A percentile compares a stretch with the other conserved stretches of the same genome.
Conservation (phyloP, 2,329 filamentous ascomycete genomes). For the Fusarium bactridioides region DNA sequence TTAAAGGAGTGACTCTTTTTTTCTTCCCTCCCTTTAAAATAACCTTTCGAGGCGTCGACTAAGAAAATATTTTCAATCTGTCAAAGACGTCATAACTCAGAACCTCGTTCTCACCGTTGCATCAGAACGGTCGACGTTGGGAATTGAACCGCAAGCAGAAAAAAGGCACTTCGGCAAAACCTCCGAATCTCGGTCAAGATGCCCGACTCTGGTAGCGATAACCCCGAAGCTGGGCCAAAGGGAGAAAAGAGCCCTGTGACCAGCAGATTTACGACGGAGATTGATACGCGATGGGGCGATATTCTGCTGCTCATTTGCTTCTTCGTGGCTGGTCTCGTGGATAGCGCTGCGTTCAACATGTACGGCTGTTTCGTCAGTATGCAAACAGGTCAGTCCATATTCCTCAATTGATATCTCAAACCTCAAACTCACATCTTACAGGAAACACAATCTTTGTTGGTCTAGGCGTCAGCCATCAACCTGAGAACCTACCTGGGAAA, state of each 20-base stretch:
- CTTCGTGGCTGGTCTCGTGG: slow-evolving; percentile 39
- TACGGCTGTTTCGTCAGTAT: slow-evolving; percentile 44
- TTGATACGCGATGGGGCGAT: slow-evolving; percentile 38
- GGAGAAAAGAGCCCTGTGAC: background rate
- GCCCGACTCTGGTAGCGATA: slow-evolving; percentile 29
- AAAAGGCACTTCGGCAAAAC: background rate
- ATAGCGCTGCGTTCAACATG: slow-evolving; percentile 42
- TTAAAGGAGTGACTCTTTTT: slow-evolving; percentile 11
- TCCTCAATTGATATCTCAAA: background rate
- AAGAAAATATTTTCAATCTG: background rate
- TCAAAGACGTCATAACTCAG: background rate
- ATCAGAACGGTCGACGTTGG: background rate
- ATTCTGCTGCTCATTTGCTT: slow-evolving; percentile 37
- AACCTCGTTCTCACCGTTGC: background rate
- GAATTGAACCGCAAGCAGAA: background rate
- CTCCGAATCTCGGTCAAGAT: slow-evolving; percentile 10
- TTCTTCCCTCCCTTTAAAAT: background rate
- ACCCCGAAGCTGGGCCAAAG: slow-evolving; percentile 25
- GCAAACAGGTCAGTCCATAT: slow-evolving; percentile 36
- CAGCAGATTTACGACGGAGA: slow-evolving; percentile 28
- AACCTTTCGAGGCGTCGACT: background rate
- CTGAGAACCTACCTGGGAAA: slow-evolving; percentile 37
- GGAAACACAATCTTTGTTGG: slow-evolving; percentile 43
- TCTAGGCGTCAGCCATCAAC: slow-evolving; percentile 38
- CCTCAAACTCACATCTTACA: background rate